Conservation (phyloP, 805 yeast species). For the Metschnikowia santaceciliae region DNA sequence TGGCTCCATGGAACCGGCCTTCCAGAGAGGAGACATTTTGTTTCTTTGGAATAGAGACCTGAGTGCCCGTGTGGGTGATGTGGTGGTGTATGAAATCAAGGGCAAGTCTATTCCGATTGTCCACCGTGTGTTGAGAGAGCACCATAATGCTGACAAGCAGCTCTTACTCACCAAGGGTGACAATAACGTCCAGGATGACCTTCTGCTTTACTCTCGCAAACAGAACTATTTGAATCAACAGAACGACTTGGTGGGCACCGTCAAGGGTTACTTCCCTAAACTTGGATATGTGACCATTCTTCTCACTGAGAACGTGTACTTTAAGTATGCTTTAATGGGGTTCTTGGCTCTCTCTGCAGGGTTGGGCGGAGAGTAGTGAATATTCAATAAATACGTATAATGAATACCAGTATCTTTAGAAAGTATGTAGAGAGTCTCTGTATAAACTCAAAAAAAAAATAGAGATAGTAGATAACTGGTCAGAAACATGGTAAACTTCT, state of each 20-base stretch:
- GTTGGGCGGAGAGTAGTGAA: slow-evolving; percentile 28
- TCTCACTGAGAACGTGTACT: slow-evolving; percentile 81
- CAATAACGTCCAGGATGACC: slow-evolving; percentile 88
- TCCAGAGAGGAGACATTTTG: slow-evolving; percentile 93
- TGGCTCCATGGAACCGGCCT: slow-evolving; percentile 99
- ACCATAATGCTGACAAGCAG: slow-evolving; percentile 57
- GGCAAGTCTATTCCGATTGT: slow-evolving; percentile 91
- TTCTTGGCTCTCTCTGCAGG: slow-evolving; percentile 68
- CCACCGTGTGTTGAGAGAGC: slow-evolving; percentile 89
- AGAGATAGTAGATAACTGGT: too few relatives aligned
- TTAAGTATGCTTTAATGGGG: slow-evolving; percentile 75
- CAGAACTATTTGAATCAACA: slow-evolving; percentile 75
- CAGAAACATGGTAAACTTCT: too few relatives aligned
- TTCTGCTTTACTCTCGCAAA: slow-evolving; percentile 73
- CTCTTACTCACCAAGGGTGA: slow-evolving; percentile 91
- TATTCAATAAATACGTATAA: neutral
- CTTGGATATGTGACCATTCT: slow-evolving; percentile 90
- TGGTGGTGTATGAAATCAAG: slow-evolving; percentile 85
- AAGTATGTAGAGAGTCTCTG: too few relatives aligned
- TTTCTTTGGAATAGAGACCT: slow-evolving; percentile 84
- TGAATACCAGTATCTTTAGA: too few relatives aligned
- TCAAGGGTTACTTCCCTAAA: slow-evolving; percentile 85
- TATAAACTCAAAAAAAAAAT: too few relatives aligned
- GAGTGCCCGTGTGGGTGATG: slow-evolving; percentile 74
- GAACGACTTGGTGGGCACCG: slow-evolving; percentile 82